Percentiles rank a stretch among this genome's conserved stretches.
Conservation (phyloP, 331 rosid genomes). For the Malus hybrid region DNA sequence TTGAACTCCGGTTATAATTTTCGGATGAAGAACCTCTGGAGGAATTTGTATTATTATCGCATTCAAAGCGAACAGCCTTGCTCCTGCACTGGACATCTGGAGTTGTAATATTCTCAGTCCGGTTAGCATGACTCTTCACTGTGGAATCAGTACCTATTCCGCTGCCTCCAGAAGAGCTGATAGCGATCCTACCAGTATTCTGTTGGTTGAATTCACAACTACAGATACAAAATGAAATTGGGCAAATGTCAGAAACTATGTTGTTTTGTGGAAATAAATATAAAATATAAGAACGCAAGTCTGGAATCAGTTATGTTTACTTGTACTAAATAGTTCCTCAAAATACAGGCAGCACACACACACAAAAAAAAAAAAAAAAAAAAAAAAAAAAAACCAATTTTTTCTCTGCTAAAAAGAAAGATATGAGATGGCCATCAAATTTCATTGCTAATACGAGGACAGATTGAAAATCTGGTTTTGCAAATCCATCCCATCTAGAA, state of each 20-base stretch:
- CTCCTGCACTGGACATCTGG: slow-evolving; percentile 33
- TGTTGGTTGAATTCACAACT: slow-evolving; percentile 45
- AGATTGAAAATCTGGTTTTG: neutral
- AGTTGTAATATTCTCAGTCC: slow-evolving; percentile 23
- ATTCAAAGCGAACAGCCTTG: slow-evolving; percentile 76
- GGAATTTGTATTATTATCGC: slow-evolving; percentile 36
- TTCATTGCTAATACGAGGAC: neutral
- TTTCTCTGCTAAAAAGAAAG: neutral
- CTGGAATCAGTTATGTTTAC: neutral
- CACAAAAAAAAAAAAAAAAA: neutral
- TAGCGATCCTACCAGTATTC: slow-evolving; percentile 22
- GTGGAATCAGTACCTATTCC: slow-evolving; percentile 18
- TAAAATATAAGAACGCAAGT: neutral
- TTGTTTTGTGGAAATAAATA: neutral
- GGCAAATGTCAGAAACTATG: neutral
- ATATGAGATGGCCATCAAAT: no score
- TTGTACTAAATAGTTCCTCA: neutral
- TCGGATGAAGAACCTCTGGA: slow-evolving; percentile 45
- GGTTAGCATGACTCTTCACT: slow-evolving; percentile 3
- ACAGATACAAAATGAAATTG: slow-evolving; percentile 4
- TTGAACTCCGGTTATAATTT: slow-evolving; percentile 22
- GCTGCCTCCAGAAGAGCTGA: slow-evolving; percentile 36
- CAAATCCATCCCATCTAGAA: no score
- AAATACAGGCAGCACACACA: neutral
- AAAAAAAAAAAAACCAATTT: neutral